Conservation (phyloP, 208 protist genomes). For the Tritrichomonas foetus region DNA sequence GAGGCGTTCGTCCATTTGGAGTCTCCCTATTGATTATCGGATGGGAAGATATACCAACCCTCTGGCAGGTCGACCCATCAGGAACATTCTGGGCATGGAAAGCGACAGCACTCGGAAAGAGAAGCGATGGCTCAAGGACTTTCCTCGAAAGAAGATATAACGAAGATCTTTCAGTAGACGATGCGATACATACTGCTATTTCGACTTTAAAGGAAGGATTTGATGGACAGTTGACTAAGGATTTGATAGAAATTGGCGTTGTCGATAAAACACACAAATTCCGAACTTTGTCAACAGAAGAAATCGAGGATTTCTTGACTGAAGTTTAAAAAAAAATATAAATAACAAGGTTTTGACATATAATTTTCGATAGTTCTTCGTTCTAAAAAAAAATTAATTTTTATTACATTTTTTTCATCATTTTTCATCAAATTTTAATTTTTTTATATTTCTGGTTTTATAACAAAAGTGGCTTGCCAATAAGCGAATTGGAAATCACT, state of each 20-base stretch:
- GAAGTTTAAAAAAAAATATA: constrained; percentile 60
- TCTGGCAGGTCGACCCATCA: constrained; percentile 96
- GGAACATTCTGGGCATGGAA: constrained; percentile 99
- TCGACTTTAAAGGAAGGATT: constrained; percentile 89
- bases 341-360: no score
- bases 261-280: constrained; percentile 66
- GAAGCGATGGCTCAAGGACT: constrained; percentile 84
- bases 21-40: constrained; percentile 97
- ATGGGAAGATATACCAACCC: constrained; percentile 81
- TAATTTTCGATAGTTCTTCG: no score
- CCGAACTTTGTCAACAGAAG: constrained; percentile 62
- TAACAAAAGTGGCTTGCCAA: no score
- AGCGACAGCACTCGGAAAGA: constrained; percentile 96
- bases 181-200: constrained; percentile 97
- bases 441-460: no score
- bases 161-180: constrained; percentile 94
- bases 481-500: no score
- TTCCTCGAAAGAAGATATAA: constrained; percentile 78
- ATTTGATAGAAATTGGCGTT: constrained; percentile 97
- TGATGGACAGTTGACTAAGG: constrained; percentile 74
- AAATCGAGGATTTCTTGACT: constrained; percentile 79
- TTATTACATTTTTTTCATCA: no score
- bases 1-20: constrained; percentile 98
- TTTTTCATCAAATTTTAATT: no score
- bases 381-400: no score